Evolutionary conservation across 805 yeast species (phyloP), one percentile per base, ranked within the genome.

Genomic region (Candida pini): DNA sequence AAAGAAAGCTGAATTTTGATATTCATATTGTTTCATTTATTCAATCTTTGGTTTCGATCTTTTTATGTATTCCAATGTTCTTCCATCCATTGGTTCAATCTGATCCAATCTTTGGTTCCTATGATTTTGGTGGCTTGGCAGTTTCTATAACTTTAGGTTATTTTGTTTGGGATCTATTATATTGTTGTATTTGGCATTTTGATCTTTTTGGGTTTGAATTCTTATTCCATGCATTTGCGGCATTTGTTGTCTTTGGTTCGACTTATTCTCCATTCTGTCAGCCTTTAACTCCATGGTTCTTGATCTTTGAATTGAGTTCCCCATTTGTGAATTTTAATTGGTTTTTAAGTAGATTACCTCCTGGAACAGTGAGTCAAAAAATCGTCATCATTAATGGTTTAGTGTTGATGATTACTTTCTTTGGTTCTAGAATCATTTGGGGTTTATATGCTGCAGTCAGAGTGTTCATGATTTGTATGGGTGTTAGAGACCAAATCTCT

Each of bases 311-410:
- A 62, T 70, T 84, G 26, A 81, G 95, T 30, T 85, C 97, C 2
- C 97, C 97, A 7, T 92, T 92, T 61, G 96, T 92, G 42, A 94
- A 92, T 60, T 57, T 85, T 54, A 86, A 92, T 58, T 92, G 97
- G 96, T 89, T 81, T 58, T 78, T 87, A 22, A 71, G 82, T 21
- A 80, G 84, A 48, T 65, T 88, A 13, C 92, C 95, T 1, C 68
- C 68, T 1, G 84, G 82, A 4, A 58, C 76, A 4, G 67, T 86
- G 33, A 78, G 83, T 27, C 66, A 66, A 17, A 66, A 52, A 43
- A 36, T 75, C 9, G 72, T 77, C 33, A 53, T 73, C 12, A 48
- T 80, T 46, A 92, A 92, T 56, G 97, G 97, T 0, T 34, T 87
- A 7, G 44, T 73, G 17, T 66, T 92, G 41, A 67, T 92, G 45